Base-by-base conservation (phyloP, 1,139 yeast species). In the Hemisphaericaspora lyxosophila region DNA sequence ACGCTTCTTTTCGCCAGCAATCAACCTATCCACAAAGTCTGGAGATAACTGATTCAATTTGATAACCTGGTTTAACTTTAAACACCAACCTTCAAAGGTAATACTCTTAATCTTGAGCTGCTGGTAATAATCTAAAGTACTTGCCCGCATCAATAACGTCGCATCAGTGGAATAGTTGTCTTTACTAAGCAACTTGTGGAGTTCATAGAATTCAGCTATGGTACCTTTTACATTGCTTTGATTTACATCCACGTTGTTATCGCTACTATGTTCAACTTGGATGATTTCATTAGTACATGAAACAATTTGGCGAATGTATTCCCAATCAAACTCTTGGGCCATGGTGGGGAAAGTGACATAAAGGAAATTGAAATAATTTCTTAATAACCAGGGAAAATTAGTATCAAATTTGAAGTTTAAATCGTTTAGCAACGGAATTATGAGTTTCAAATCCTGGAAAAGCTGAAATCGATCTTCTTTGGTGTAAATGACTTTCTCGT, bases 361-460 rank as follows among this genome's bases (percentile, higher is more conserved):
- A 8, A 61, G 40, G 16, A 54, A 39, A 7, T 38, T 40, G 32
- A 66, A 40, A 43, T 60, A 68, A 18, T 48, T 36, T 15, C 46
- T 48, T 30, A 67, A 51, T 4, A 53, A 24, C 2, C 35, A 31
- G 2, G 62, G 61, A 38, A 62, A 67, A 3, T 42, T 34, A 0
- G 50, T 38, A 33, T 59, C 57, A 36, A 69, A 62, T 23, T 52
- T 48, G 26, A 62, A 51, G 9, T 51, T 49, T 34, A 57, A 60
- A 26, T 66, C 73, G 33, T 57, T 57, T 17, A 69, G 44, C 19
- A 63, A 53, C 0, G 67, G 64, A 2, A 67, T 44, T 4, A 67
- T 52, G n/a, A 55, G 49, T 16, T 44, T 43, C 28, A 62, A 41
- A 19, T 51, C 53, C 9, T 46, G 34, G 12, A 40, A 33, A n/a